Conservation (phyloP, 768 basidiomycete species). For the Podaxis carcinomalis region DNA sequence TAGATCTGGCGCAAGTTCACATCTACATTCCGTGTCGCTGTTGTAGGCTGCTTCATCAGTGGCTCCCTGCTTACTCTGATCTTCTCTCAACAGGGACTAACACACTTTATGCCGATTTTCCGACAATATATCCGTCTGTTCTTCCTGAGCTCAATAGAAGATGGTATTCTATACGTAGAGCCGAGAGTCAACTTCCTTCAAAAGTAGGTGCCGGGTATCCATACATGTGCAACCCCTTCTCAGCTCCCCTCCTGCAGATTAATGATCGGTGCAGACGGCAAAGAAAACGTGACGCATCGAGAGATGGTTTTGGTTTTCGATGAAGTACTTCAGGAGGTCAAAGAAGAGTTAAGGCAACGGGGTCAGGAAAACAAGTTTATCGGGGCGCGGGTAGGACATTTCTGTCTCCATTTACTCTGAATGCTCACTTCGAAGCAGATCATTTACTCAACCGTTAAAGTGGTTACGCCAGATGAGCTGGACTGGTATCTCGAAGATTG, state of each 20-base stretch:
- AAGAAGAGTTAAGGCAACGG: slow-evolving; percentile 42
- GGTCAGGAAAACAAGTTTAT: slow-evolving; percentile 60
- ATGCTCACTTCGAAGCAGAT: slow-evolving; percentile 37
- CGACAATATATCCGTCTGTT: slow-evolving; percentile 58
- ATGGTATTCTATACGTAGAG: slow-evolving; percentile 71
- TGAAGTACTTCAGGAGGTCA: slow-evolving; percentile 47
- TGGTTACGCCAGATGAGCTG: slow-evolving; percentile 51
- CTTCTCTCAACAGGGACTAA: slow-evolving; percentile 31
- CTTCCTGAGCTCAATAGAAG: slow-evolving; percentile 58
- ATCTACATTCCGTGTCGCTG: slow-evolving; percentile 45
- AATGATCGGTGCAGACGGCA: slow-evolving; percentile 54
- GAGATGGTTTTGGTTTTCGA: slow-evolving; percentile 57
- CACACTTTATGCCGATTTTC: slow-evolving; percentile 57
- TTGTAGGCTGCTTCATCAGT: slow-evolving; percentile 30
- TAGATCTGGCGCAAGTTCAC: slow-evolving; percentile 78
- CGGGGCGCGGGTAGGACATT: slow-evolving; percentile 52
- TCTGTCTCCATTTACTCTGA: neutral
- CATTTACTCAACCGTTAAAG: slow-evolving; percentile 64
- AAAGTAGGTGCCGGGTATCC: slow-evolving; percentile 36
- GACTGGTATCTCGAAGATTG: slow-evolving; percentile 70
- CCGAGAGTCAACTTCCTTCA: slow-evolving; percentile 59
- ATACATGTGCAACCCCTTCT: neutral
- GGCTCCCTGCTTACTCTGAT: neutral
- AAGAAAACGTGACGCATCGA: slow-evolving; percentile 52
- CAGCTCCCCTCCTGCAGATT: slow-evolving; percentile 27